These are phyloP conservation scores for Aspergillus carlsbadensis DNA, from an alignment of 495 filamentous ascomycete species.

Conservation along the genomic window DNA sequence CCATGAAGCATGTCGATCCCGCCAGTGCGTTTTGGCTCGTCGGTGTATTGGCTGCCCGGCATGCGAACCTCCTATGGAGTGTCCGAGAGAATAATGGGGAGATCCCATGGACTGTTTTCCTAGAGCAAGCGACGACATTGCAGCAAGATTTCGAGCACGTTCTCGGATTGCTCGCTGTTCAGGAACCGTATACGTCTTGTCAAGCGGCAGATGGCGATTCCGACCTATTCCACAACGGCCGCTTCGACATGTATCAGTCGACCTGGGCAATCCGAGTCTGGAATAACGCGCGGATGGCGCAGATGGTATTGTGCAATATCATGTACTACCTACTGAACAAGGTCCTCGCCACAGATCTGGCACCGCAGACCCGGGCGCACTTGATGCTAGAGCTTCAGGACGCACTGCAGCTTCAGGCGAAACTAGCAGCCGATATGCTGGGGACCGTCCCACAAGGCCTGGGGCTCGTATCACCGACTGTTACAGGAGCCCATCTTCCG, in stretches of 20 bases:
- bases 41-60: slow-evolving; percentile 23
- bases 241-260: slow-evolving; percentile 20
- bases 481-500: neutral
- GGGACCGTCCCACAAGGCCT: slow-evolving; percentile 46
- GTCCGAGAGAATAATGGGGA: slow-evolving; percentile 9
- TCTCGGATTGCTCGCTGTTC: slow-evolving; percentile 16
- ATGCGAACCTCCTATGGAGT: slow-evolving; percentile 16
- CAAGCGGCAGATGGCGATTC: slow-evolving; percentile 5
- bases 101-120: slow-evolving; percentile 13
- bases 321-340: slow-evolving; percentile 20
- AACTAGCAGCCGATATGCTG: slow-evolving; percentile 40
- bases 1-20: slow-evolving; percentile 18
- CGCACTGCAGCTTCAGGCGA: slow-evolving; percentile 29
- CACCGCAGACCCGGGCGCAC: slow-evolving; percentile 9
- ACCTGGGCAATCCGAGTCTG: slow-evolving; percentile 29
- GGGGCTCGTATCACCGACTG: slow-evolving; percentile 19
- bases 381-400: slow-evolving; percentile 25
- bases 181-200: slow-evolving; percentile 27
- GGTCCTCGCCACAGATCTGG: slow-evolving; percentile 13
- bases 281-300: slow-evolving; percentile 26
- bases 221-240: slow-evolving; percentile 21
- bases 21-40: slow-evolving; percentile 21
- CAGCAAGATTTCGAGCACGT: slow-evolving; percentile 18
- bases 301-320: slow-evolving; percentile 26
- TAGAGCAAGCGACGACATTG: slow-evolving; percentile 21